A percentile compares a stretch with the other conserved stretches of the same genome.
phyloP scores from a whole-genome alignment of 2,329 filamentous ascomycete genomes.

The Purpureocillium lavendulum region DNA sequence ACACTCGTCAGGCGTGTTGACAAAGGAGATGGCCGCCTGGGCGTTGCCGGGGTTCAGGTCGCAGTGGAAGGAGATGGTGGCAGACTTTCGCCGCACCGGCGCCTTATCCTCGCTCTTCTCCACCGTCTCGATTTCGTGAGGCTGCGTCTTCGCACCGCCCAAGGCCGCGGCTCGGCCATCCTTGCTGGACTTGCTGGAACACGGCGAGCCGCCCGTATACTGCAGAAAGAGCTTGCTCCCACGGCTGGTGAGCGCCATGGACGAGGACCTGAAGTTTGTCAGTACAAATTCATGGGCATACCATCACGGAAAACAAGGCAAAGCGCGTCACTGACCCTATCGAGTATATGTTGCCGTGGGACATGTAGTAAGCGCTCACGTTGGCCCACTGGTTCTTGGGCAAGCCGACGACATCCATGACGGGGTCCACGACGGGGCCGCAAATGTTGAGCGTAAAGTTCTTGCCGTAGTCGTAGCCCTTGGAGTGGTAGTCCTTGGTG shows the following conservation, averaged over 20 bases:
- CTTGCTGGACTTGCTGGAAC: constrained; percentile 38
- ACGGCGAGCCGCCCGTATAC: constrained; percentile 70
- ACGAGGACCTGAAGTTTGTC: constrained; percentile 29
- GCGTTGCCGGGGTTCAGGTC: constrained; percentile 68
- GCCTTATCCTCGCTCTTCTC: constrained; percentile 19
- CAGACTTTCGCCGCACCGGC: constrained; percentile 55
- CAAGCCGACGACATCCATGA: constrained; percentile 56
- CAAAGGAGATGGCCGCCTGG: constrained; percentile 69
- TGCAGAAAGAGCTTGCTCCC: constrained; percentile 71
- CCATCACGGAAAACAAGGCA: neutral
- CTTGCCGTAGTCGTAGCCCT: constrained; percentile 67
- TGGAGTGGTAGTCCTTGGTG: constrained; percentile 50
- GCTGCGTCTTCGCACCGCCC: neutral
- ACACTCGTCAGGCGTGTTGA: constrained; percentile 79
- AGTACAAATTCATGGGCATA: neutral
- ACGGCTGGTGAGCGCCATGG: constrained; percentile 44
- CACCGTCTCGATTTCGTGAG: constrained; percentile 14
- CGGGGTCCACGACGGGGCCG: constrained; percentile 60
- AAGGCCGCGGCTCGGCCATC: constrained; percentile 3
- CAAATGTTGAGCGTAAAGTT: constrained; percentile 85
- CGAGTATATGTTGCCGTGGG: constrained; percentile 59
- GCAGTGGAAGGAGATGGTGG: constrained; percentile 88
- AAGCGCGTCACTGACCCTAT: constrained; percentile 41
- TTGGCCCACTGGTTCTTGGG: constrained; percentile 57
- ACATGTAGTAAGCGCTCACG: constrained; percentile 69